Base-by-base conservation (phyloP, 495 filamentous ascomycete genomes). In the Lasiosphaeria hispida region DNA sequence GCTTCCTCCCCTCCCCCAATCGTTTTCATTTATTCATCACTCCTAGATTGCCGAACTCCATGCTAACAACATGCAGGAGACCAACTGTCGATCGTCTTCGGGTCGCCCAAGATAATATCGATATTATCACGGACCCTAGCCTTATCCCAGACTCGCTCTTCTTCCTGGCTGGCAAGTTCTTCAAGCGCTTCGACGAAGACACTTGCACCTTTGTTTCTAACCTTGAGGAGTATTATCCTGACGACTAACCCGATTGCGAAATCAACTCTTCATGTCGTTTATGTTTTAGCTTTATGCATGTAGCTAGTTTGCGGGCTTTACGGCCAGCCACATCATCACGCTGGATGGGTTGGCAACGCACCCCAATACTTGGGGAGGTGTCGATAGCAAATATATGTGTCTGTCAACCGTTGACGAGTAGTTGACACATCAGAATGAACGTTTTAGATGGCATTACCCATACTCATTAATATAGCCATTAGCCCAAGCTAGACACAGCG, bases 31-130 rank as follows among this genome's bases (percentile, higher is more conserved):
- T 50, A 13, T 6, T 39, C 11, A 48, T 34, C 13, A 11, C 41
- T 38, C 38, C 38, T 17, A 11, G 40, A 30, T 30, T 30, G 23
- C 23, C 23, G 23, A 30, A 30, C 2, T 30, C 23, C 23, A 30
- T 43, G 40, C 38, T 54, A 14, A 54, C 18, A 14, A 4, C 11
- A 3, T 7, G 23, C 53, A 70, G 65, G 45, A 62, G 55, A 61
- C 52, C 64, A 13, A 58, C 23, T 33, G 37, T 58, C 77, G 84
- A 68, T 83, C 80, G 72, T 69, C 84, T 63, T 79, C 90, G 68
- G 85, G 89, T 97, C 7, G 89, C 91, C 6, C 89, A 96, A 72
- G 90, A 96, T 62, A 97, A 94, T 62, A 88, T 96, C 48, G 78
- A 84, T 53, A 77, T 86, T 18, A 72, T 90, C 41, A 68, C 75